Conservation (phyloP, 2,329 filamentous ascomycete genomes). For the Rhynchosporium graminicola region DNA sequence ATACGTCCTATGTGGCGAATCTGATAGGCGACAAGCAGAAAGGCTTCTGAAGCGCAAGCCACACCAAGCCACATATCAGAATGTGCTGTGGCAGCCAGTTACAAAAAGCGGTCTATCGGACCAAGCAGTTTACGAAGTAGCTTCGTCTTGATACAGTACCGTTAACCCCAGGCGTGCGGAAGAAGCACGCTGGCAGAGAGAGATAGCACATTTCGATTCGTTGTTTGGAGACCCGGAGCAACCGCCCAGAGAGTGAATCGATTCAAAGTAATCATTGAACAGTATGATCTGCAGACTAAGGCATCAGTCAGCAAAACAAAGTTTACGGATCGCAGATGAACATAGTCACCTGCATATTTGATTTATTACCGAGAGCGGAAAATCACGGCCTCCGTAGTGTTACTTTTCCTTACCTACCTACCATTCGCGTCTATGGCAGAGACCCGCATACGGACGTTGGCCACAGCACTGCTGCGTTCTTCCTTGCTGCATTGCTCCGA, state of each 20-base stretch:
- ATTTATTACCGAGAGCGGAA: not conserved
- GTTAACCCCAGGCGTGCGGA: too few species aligned
- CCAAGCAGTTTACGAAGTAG: not conserved
- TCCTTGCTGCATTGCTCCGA: constrained; percentile 16
- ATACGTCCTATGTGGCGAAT: not conserved
- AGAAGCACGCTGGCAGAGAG: too few species aligned
- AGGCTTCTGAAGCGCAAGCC: constrained; percentile 13
- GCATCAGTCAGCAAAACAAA: too few species aligned
- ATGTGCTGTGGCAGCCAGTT: not conserved
- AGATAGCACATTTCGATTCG: not conserved
- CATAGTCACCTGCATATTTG: too few species aligned
- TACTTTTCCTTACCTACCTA: not conserved
- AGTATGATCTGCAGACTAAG: too few species aligned
- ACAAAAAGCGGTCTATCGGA: constrained; percentile 3
- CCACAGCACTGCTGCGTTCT: constrained; percentile 10
- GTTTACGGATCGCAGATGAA: too few species aligned
- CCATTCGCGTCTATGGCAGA: not conserved
- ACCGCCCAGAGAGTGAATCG: not conserved
- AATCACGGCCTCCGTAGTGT: constrained; percentile 8
- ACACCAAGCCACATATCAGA: constrained; percentile 15
- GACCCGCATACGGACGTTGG: constrained; percentile 6
- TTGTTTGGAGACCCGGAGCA: not conserved
- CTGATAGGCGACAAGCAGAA: not conserved
- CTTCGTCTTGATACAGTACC: not conserved
- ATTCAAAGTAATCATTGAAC: too few species aligned